Percentiles rank a stretch among this genome's conserved stretches.
phyloP scores from a whole-genome alignment of 805 yeast species.

The Barnettozyma wickerhamii region DNA sequence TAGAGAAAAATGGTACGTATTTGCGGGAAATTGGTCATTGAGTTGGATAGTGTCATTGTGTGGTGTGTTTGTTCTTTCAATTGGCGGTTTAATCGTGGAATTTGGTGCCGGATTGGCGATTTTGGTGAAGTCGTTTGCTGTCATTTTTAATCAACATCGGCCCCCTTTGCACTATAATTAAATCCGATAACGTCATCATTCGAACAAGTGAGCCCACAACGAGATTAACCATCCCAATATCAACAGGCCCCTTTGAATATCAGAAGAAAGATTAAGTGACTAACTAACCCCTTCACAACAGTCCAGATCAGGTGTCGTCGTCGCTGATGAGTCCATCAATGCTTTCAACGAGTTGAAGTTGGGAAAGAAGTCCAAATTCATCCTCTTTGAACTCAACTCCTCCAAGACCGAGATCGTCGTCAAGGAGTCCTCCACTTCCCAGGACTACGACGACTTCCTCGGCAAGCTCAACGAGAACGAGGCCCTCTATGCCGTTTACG shows the following conservation, averaged over 20 bases:
- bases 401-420: conserved; percentile 89
- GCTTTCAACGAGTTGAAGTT: conserved; percentile 96
- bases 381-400: conserved; percentile 78
- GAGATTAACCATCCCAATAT: not conserved
- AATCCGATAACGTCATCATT: not conserved
- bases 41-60: too few species aligned
- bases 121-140: too few species aligned
- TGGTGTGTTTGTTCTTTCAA: too few species aligned
- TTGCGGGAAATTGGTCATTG: too few species aligned
- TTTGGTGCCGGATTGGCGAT: too few species aligned
- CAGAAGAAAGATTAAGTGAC: too few species aligned
- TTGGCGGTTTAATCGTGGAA: too few species aligned
- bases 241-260: too few species aligned
- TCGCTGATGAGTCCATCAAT: conserved; percentile 83
- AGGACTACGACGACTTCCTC: conserved; percentile 80
- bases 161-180: not conserved
- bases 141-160: too few species aligned
- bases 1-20: too few species aligned
- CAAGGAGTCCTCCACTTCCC: conserved; percentile 71
- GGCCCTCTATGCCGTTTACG: conserved; percentile 94
- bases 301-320: conserved; percentile 56
- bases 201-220: not conserved
- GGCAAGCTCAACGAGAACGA: conserved; percentile 92
- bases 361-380: conserved; percentile 83
- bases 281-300: conserved; percentile 2